Evolutionary conservation across 2,329 filamentous ascomycete genomes (phyloP).

Genomic region (Thelonectria olida): DNA sequence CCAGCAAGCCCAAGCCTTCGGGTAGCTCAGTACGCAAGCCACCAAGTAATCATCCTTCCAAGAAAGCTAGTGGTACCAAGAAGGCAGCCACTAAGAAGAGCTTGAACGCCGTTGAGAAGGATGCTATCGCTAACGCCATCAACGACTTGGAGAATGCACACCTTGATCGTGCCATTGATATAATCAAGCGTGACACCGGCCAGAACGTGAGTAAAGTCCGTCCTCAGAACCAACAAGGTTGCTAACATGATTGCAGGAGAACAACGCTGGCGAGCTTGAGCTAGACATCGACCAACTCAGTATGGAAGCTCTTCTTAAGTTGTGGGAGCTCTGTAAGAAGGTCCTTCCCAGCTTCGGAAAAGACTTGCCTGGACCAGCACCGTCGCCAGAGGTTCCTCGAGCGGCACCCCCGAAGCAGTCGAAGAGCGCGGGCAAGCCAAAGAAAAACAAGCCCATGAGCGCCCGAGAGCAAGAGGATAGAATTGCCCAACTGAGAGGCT

Average conservation of each 20-base stretch:
- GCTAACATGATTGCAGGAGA: constrained; percentile 55
- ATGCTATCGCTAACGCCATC: constrained; percentile 87
- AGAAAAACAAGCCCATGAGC: constrained; percentile 81
- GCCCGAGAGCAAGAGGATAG: constrained; percentile 74
- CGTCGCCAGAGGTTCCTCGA: constrained; percentile 44
- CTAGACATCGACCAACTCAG: constrained; percentile 68
- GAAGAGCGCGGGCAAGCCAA: constrained; percentile 57
- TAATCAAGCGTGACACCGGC: constrained; percentile 88
- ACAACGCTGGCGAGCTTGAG: constrained; percentile 67
- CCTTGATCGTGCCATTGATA: constrained; percentile 82
- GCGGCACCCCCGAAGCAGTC: constrained; percentile 42
- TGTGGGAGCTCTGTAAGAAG: constrained; percentile 58
- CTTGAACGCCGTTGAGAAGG: constrained; percentile 84
- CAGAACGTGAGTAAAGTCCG: constrained; percentile 72
- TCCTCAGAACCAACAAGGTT: neutral
- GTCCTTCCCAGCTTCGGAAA: constrained; percentile 53
- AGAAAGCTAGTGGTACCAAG: constrained; percentile 52
- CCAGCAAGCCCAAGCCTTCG: constrained; percentile 62
- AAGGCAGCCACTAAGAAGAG: constrained; percentile 58
- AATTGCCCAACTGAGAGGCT: constrained; percentile 67
- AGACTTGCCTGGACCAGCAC: constrained; percentile 38
- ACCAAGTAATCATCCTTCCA: constrained; percentile 44
- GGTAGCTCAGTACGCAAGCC: constrained; percentile 54
- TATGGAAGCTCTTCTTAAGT: constrained; percentile 62
- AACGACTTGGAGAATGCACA: constrained; percentile 81